Base-by-base conservation (phyloP, 257 asterid genomes). In the Rehmannia glutinosa region DNA sequence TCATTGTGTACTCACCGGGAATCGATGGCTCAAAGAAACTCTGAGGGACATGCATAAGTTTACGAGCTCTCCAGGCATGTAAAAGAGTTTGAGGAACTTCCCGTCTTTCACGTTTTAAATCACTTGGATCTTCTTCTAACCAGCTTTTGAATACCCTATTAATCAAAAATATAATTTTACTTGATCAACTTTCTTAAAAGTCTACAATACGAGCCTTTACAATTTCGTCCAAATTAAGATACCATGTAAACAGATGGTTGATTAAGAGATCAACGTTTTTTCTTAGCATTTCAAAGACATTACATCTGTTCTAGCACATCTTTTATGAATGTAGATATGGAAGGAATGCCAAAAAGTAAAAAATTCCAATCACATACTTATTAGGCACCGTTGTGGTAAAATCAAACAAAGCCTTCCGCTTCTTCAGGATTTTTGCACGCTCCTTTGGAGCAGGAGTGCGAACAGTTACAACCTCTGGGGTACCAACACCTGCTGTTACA, bases 381-480 rank as follows among this genome's bases (percentile, higher is more conserved):
- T 85, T 82, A 50, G 89, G 45, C 56, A 93, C 21, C 54, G 80
- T 75, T 13, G 75, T 38, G 65, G 76, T 59, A 7, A 38, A 73
- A 75, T 88, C 99, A 51, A 72, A 43, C 63, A 77, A 17, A 68
- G 80, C 60, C 75, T 80, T 90, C 51, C 84, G 81, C 83, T 86
- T 90, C 85, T 75, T 85, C 53, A 54, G 66, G 75, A 78, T 73
- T 54, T 71, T 83, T 4, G 69, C 59, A 28, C 66, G 74, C 77
- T 93, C 96, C 73, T 67, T 85, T 57, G 77, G 52, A 53, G 92
- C 95, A 15, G 99, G 97, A 52, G 97, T 90, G 50, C 30, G 86
- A 64, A 93, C 72, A 69, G 76, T 57, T 41, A 76, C 73, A 21
- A 78, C 76, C 57, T 75, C 90, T 23, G 78, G 62, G 17, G 78